A percentile compares a stretch with the other conserved stretches of the same genome.
phyloP scores from a whole-genome alignment of 768 basidiomycete species.

The Macrolepiota albuminosa region DNA sequence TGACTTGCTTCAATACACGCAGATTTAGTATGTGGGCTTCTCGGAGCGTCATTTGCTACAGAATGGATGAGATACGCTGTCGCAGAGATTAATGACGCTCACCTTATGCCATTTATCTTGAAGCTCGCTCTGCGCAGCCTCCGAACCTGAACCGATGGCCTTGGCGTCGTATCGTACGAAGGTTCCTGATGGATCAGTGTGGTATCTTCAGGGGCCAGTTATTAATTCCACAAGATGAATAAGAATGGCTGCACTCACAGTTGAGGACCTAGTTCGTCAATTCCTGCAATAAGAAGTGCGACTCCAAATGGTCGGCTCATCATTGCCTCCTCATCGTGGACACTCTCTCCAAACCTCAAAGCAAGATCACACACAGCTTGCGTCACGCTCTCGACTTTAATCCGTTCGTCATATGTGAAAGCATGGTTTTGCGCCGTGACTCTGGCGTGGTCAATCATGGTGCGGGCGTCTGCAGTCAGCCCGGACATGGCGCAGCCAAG shows the following conservation, averaged over 20 bases:
- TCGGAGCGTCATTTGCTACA: constrained; percentile 84
- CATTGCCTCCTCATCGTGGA: constrained; percentile 97
- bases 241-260: constrained; percentile 50
- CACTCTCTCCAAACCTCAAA: constrained; percentile 95
- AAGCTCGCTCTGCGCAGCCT: constrained; percentile 94
- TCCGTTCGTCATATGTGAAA: constrained; percentile 95
- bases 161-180: constrained; percentile 97
- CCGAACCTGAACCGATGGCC: constrained; percentile 96
- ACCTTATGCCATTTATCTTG: constrained; percentile 98
- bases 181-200: constrained; percentile 98
- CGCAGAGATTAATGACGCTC: background rate
- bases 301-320: constrained; percentile 99
- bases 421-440: constrained; percentile 94
- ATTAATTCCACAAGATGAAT: background rate
- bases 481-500: constrained; percentile 98
- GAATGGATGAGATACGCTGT: background rate
- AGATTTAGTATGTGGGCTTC: constrained; percentile 87
- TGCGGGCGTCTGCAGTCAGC: constrained; percentile 95
- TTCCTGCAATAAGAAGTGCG: constrained; percentile 93
- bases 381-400: constrained; percentile 96
- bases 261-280: constrained; percentile 94
- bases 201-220: constrained; percentile 55
- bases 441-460: constrained; percentile 99
- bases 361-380: constrained; percentile 99
- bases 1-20: constrained; percentile 94